Evolutionary conservation across 495 filamentous ascomycete species (phyloP), one percentile per base, ranked within the genome.

Genomic region (Tetracladium marchalianum): DNA sequence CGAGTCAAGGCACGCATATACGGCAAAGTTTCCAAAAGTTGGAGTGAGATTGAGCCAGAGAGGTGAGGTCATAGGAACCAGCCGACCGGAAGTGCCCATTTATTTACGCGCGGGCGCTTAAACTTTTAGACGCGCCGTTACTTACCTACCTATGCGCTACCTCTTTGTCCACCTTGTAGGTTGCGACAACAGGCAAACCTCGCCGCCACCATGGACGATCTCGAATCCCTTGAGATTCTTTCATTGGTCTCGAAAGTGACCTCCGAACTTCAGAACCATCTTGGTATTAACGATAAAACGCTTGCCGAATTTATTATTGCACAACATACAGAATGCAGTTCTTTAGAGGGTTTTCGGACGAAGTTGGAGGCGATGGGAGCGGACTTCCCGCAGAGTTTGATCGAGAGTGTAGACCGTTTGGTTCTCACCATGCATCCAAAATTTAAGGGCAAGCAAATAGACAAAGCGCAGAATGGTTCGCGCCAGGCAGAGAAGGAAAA

Each of bases 211-310:
- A 95, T 98, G 86, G 90, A 94, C 61, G 87, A 94, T 62, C 74
- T 97, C 47, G 80, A 84, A 56, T 84, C 82, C 52, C 79, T 98
- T 52, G 92, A 98, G 69, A 71, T 93, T 50, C 78, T 97, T 49
- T 93, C 87, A 51, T 78, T 98, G 47, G 89, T 97, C 50, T 90
- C 87, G 38, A 94, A 90, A 64, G 87, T 98, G 54, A 95, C 87
- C 32, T 87, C 82, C 27, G 92, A 98, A 67, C 71, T 97, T 36
- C 82, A 88, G 54, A 98, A 98, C 65, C 85, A 98, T 66, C 66
- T 98, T 44, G 88, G 90, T 31, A 81, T 96, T 57, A 84, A 71
- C 63, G 90, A 98, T 61, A 95, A 94, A 67, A 95, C 87, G 1
- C 71, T 97, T 13, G 89, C 92, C 41, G 92, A 97, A 63, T 98